Evolutionary conservation across 352 stramenopile genomes (phyloP), one percentile per base, ranked within the genome.

Genomic region (Phytophthora capsici): DNA sequence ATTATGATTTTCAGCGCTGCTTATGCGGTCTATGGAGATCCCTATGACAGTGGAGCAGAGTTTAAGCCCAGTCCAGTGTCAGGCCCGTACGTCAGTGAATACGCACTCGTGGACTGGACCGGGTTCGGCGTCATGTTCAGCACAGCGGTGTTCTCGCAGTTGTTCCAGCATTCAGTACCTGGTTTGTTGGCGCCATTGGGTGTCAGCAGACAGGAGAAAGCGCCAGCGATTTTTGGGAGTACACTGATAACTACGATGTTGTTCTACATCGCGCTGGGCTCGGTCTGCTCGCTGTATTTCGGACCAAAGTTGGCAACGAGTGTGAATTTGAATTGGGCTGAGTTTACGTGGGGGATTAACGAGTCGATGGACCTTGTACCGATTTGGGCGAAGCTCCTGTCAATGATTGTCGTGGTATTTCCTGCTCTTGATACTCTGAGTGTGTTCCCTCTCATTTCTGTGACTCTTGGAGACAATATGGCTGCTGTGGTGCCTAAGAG

Each of bases 391-490:
- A 83, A 83, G 30, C 49, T 80, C 37, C 63, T 92, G 53, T 93
- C 85, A 13, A 86, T 77, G 62, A 80, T 97, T 50, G 90, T 97
- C 22, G 89, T 97, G 22, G 57, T 96, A 6, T 97, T 97, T 54
- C 91, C 91, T 10, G 91, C 91, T 20, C 70, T 96, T 6, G 91
- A 97, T 61, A 97, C 90, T 9, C 67, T 97, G 51, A 96, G 86
- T 49, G 88, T 97, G 25, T 97, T 96, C 59, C 91, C 91, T n/a
- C 67, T 97, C 25, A 97, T 97, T 73, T 94, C 89, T 0, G 90
- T 95, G 41, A 97, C 91, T 16, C 78, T 97, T n/a, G 91, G 91
- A 22, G 89, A 96, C 69, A 97, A 96, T 72, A 89, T 97, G 68
- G 77, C 84, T 0, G 84, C 83, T 3, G 75, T 91, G 19, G 53